These are phyloP conservation scores for Suhomyces coccinellae DNA, from an alignment of 1,139 yeast species.

Conservation along the genomic window DNA sequence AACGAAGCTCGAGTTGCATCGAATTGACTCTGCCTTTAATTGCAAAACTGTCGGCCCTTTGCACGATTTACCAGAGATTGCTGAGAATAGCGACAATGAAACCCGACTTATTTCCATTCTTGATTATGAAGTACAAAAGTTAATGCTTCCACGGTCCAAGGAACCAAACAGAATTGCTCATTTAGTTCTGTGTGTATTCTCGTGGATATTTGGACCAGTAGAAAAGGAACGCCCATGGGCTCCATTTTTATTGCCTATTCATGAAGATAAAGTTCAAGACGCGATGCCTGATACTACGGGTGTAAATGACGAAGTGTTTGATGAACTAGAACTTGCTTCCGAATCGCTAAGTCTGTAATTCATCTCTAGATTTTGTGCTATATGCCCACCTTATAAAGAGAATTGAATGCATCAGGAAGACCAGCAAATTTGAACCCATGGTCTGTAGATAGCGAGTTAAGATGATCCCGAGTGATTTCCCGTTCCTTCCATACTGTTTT, in stretches of 20 bases:
- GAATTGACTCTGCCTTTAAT: not conserved
- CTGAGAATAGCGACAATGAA: not conserved
- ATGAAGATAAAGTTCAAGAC: not conserved
- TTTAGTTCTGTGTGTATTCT: no score
- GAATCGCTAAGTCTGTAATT: not conserved
- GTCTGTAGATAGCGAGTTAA: slow-evolving; percentile 18
- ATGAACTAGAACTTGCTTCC: not conserved
- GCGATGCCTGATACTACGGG: no score
- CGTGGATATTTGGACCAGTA: not conserved
- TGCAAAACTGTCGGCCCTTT: not conserved
- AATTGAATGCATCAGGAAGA: slow-evolving; percentile 19
- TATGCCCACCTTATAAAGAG: slow-evolving; percentile 10
- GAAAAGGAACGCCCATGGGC: not conserved
- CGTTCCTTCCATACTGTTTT: slow-evolving; percentile 21
- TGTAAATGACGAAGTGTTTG: no score
- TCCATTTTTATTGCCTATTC: not conserved
- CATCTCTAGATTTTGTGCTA: not conserved
- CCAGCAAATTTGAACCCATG: slow-evolving; percentile 20
- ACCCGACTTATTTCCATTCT: not conserved
- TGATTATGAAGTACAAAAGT: not conserved
- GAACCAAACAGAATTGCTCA: not conserved
- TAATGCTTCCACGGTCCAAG: not conserved
- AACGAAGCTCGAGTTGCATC: not conserved
- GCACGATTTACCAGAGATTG: not conserved
- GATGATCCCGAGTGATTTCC: slow-evolving; percentile 28